Percentiles rank a stretch among this genome's conserved stretches.
These are phyloP conservation scores for Russula compacta DNA, from an alignment of 768 basidiomycete genomes.

Conservation along the genomic window DNA sequence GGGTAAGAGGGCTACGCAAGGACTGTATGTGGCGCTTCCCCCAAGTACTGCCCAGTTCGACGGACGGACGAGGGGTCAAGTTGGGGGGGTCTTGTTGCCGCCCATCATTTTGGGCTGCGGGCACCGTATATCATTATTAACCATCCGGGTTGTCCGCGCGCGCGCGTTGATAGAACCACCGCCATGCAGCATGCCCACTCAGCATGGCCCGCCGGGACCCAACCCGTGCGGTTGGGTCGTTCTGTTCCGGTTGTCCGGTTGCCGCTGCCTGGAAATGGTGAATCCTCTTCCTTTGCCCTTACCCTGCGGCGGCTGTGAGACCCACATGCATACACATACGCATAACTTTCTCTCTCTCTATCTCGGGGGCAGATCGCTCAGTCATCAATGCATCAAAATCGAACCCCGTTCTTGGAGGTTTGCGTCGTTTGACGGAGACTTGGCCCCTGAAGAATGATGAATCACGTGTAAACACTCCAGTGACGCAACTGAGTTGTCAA, in stretches of 20 bases:
- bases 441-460: not conserved
- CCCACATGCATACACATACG: not conserved
- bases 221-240: not conserved
- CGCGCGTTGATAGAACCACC: not conserved
- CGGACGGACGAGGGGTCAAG: not conserved
- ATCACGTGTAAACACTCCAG: not conserved
- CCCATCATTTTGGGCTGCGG: not conserved
- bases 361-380: not conserved
- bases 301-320: not conserved
- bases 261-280: not conserved
- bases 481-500: not conserved
- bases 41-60: not conserved
- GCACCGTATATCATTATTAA: not conserved
- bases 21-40: not conserved
- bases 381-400: not conserved
- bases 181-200: not conserved
- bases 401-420: no score
- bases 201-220: no score
- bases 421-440: no score
- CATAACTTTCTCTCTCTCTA: no score
- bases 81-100: not conserved
- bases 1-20: constrained; percentile 8
- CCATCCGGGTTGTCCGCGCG: not conserved
- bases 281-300: not conserved
- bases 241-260: not conserved